These are phyloP conservation scores for Triangularia verruculosa DNA, from an alignment of 2,329 filamentous ascomycete species.

Conservation along the genomic window DNA sequence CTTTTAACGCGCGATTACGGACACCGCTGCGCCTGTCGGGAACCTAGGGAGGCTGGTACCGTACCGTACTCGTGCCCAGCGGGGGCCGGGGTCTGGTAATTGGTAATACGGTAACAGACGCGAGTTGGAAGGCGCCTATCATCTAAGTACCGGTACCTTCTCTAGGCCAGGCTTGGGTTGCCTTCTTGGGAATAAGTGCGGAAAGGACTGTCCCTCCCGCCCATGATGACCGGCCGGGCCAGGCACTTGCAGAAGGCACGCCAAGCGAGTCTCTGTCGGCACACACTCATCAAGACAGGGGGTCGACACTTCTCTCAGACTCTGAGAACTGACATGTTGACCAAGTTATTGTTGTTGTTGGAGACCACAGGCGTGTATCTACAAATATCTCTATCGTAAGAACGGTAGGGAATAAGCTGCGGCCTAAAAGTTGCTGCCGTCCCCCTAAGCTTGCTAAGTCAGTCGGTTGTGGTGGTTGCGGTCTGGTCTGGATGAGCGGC, in stretches of 20 bases:
- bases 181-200: constrained; percentile 20
- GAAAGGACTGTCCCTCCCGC: constrained; percentile 22
- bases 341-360: not conserved
- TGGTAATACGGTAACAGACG: constrained; percentile 17
- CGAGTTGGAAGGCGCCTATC: constrained; percentile 17
- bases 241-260: constrained; percentile 26
- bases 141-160: constrained; percentile 27
- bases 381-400: not conserved
- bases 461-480: not conserved
- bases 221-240: constrained; percentile 23
- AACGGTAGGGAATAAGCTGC: not conserved
- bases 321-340: not conserved
- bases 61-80: not conserved
- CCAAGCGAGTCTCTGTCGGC: constrained; percentile 18
- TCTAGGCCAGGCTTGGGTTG: constrained; percentile 6
- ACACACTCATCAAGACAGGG: not conserved
- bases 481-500: not conserved
- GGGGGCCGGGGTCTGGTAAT: not conserved
- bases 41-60: constrained; percentile 16
- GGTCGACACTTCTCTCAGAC: not conserved
- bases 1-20: constrained; percentile 45
- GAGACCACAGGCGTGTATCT: not conserved
- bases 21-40: constrained; percentile 38
- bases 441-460: not conserved
- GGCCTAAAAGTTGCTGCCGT: not conserved